These are phyloP conservation scores for Agaricus sinodeliciosus DNA, from an alignment of 768 basidiomycete genomes.

Conservation along the genomic window DNA sequence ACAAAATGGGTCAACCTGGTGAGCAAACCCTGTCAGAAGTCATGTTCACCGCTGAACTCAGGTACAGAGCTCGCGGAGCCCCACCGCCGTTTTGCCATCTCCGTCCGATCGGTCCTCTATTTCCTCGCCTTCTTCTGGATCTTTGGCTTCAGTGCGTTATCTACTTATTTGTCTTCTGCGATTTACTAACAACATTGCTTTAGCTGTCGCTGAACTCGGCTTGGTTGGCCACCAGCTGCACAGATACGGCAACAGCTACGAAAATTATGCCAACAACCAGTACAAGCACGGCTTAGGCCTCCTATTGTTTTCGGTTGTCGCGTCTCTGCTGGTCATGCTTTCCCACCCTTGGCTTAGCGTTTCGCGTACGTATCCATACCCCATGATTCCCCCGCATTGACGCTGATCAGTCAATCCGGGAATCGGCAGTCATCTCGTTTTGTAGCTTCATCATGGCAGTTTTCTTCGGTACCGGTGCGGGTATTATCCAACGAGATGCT, in stretches of 20 bases:
- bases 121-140: conserved; percentile 18
- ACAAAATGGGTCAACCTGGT: neutral
- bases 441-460: conserved; percentile 22
- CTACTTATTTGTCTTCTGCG: neutral
- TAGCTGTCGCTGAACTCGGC: conserved; percentile 22
- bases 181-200: neutral
- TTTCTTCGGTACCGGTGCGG: conserved; percentile 27
- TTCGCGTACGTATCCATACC: conserved; percentile 16
- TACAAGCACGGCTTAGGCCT: conserved; percentile 25
- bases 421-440: conserved; percentile 19
- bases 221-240: conserved; percentile 25
- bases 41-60: neutral
- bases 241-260: conserved; percentile 19
- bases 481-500: conserved; percentile 20
- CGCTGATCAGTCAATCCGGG: neutral
- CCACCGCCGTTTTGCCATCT: neutral
- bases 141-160: conserved; percentile 20
- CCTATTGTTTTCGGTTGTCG: conserved; percentile 20
- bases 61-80: neutral
- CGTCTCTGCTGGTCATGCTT: conserved; percentile 19
- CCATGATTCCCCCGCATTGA: neutral
- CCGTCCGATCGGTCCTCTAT: conserved; percentile 14
- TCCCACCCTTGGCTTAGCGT: conserved; percentile 20
- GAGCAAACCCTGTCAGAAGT: neutral
- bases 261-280: conserved; percentile 21